Evolutionary conservation across 345 rosid genomes (phyloP).

Genomic region (Pugionium dolabratum): DNA sequence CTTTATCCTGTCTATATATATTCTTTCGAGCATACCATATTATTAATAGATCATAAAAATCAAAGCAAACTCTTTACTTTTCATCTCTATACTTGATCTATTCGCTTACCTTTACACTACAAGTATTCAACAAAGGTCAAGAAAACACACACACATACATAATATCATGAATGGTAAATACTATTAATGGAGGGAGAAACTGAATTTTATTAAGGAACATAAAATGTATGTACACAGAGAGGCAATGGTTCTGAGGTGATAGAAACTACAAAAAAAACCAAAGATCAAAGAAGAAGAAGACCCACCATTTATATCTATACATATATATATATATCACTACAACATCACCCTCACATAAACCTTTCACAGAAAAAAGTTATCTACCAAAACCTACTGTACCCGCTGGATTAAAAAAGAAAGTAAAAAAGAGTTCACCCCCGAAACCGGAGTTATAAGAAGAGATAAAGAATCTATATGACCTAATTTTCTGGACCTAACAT

Average conservation of each 20-base stretch:
- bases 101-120: too few species aligned
- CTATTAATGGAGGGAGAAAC: conserved; percentile 13
- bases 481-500: conserved; percentile 28
- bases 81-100: too few species aligned
- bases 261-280: conserved; percentile 3
- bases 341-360: conserved; percentile 24
- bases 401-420: conserved; percentile 11
- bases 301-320: conserved; percentile 6
- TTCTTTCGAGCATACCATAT: too few species aligned
- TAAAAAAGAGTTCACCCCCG: conserved; percentile 4
- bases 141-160: not conserved
- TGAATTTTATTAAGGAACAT: conserved; percentile 30
- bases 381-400: not conserved
- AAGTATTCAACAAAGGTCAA: too few species aligned
- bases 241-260: not conserved
- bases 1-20: too few species aligned
- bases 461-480: conserved; percentile 32
- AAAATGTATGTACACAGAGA: conserved; percentile 37
- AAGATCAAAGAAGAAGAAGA: conserved; percentile 22
- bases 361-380: conserved; percentile 16
- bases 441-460: conserved; percentile 15
- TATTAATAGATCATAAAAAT: too few species aligned
- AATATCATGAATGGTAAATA: not conserved
- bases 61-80: too few species aligned
- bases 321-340: conserved; percentile 32